phyloP scores from a whole-genome alignment of 495 filamentous ascomycete genomes.

The Coniosporium apollinis region DNA sequence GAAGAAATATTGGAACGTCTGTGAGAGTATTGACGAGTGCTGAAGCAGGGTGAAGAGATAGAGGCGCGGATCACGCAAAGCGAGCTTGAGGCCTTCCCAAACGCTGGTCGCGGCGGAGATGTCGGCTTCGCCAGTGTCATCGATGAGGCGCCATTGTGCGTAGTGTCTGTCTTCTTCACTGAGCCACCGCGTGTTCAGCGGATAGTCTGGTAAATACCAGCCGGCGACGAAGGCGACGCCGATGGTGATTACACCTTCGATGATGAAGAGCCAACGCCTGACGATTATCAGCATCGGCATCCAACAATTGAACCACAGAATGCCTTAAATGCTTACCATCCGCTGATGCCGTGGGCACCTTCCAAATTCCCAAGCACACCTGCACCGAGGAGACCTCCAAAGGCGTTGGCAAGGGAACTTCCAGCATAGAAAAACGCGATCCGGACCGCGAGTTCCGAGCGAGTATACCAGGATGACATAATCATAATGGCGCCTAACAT shows the following conservation, averaged over 20 bases:
- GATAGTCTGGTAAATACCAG: not conserved
- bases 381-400: conserved; percentile 5
- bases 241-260: not conserved
- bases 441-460: conserved; percentile 1
- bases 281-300: too few species aligned
- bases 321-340: too few species aligned
- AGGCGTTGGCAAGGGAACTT: conserved; percentile 2
- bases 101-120: conserved; percentile 7
- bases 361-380: conserved; percentile 3
- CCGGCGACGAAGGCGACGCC: not conserved
- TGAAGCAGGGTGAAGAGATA: conserved; percentile 23
- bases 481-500: conserved; percentile 2
- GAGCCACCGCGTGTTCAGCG: not conserved
- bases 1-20: conserved; percentile 64
- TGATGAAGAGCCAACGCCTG: too few species aligned
- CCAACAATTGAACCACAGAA: too few species aligned
- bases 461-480: conserved; percentile 5
- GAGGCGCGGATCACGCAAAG: conserved; percentile 22
- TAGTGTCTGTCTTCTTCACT: not conserved
- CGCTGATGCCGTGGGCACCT: conserved; percentile 2
- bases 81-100: conserved; percentile 24
- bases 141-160: not conserved
- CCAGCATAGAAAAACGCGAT: conserved; percentile 4
- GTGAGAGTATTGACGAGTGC: conserved; percentile 39
- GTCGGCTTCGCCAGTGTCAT: conserved; percentile 35